These are phyloP conservation scores for Exophiala dermatitidis DNA, from an alignment of 2,329 filamentous ascomycete species.

Conservation along the genomic window DNA sequence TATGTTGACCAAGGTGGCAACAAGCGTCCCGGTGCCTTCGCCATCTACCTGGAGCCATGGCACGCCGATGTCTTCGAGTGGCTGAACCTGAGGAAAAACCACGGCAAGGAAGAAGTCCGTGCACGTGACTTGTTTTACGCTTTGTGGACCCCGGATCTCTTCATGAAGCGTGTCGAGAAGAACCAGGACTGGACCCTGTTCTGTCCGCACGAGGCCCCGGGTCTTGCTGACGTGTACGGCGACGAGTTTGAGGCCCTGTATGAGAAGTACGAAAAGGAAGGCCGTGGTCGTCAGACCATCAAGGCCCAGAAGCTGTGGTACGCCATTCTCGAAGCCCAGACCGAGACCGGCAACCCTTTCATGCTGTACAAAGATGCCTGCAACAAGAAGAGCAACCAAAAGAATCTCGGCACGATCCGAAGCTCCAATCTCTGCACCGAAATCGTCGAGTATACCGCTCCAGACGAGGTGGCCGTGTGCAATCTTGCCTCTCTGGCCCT, in stretches of 20 bases:
- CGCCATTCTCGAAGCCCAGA: slow-evolving; percentile 94
- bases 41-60: slow-evolving; percentile 98
- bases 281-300: slow-evolving; percentile 79
- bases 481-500: slow-evolving; percentile 93
- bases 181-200: slow-evolving; percentile 96
- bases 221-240: slow-evolving; percentile 91
- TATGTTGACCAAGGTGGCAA: slow-evolving; percentile 99
- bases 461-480: slow-evolving; percentile 97
- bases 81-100: slow-evolving; percentile 96
- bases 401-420: slow-evolving; percentile 96
- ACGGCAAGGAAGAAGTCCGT: slow-evolving; percentile 96
- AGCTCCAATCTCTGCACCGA: slow-evolving; percentile 99
- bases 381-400: slow-evolving; percentile 99
- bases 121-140: slow-evolving; percentile 96
- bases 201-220: slow-evolving; percentile 94
- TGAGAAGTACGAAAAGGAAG: slow-evolving; percentile 78
- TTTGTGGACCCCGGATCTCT: slow-evolving; percentile 96
- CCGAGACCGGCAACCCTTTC: slow-evolving; percentile 97
- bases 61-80: slow-evolving; percentile 97
- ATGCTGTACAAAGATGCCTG: slow-evolving; percentile 99
- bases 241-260: slow-evolving; percentile 96
- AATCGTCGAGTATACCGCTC: slow-evolving; percentile 94
- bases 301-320: slow-evolving; percentile 99
- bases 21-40: slow-evolving; percentile 96
- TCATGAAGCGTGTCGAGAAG: slow-evolving; percentile 99